Percentiles rank a stretch among this genome's conserved stretches.
These are phyloP conservation scores for Lecanicillium sp. DNA, from an alignment of 2,329 filamentous ascomycete genomes.

Conservation along the genomic window DNA sequence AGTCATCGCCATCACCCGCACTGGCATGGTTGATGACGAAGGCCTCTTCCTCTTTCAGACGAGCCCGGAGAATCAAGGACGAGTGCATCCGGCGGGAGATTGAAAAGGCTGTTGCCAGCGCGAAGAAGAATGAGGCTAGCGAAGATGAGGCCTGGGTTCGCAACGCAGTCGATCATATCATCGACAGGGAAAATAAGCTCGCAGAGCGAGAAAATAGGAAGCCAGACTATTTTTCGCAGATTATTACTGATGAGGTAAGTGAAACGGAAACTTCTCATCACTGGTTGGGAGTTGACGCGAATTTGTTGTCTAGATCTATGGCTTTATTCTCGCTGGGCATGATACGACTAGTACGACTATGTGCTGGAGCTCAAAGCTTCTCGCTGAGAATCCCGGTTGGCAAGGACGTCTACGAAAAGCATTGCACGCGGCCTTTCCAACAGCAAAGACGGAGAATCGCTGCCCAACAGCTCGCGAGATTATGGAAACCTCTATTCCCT, in stretches of 20 bases:
- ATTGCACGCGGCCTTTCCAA: slow-evolving; percentile 14
- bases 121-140: too few relatives aligned
- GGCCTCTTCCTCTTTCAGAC: background rate
- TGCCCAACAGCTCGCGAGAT: slow-evolving; percentile 23
- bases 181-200: background rate
- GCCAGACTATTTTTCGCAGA: slow-evolving; percentile 16
- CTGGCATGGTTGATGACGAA: background rate
- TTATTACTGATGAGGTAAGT: slow-evolving; percentile 20
- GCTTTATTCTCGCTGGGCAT: slow-evolving; percentile 9
- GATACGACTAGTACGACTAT: slow-evolving; percentile 10
- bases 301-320: slow-evolving; percentile 6
- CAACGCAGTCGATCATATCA: background rate
- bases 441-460: slow-evolving; percentile 15
- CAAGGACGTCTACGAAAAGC: slow-evolving; percentile 19
- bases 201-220: slow-evolving; percentile 17
- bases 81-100: background rate
- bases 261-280: too few relatives aligned
- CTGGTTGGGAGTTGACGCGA: too few relatives aligned
- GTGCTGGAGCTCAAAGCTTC: slow-evolving; percentile 13
- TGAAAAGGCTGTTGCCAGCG: background rate
- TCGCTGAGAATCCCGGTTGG: slow-evolving; percentile 14
- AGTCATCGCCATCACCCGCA: background rate
- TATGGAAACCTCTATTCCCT: slow-evolving; percentile 18
- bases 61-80: background rate
- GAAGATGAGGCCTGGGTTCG: background rate